Evolutionary conservation across 805 yeast genomes (phyloP), one percentile per base, ranked within the genome.

Genomic region (Candida qinlingensis): DNA sequence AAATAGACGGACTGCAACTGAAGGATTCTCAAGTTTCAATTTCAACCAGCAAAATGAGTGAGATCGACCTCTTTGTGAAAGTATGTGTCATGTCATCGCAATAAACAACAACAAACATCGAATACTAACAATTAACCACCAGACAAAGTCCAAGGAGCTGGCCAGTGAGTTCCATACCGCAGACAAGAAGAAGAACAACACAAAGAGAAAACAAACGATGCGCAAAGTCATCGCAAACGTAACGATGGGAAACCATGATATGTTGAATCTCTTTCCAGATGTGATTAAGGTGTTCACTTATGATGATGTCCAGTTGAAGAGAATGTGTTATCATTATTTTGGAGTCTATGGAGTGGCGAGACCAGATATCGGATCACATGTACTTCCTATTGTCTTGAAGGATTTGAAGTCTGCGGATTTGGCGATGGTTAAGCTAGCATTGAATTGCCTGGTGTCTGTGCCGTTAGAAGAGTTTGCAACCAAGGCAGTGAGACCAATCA

Each of bases 161-260:
- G 45, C 56, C 19, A 48, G 59, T 3, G 71, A 67, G 49, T 44
- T 67, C 11, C 67, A 68, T 33, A 58, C 54, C 37, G 53, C 61
- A 6, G 71, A 70, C 29, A 71, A 69, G 50, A 74, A 71, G 60
- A 73, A 72, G 56, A 60, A 63, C 27, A 61, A 57, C 4, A 48
- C 66, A n/a, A 70, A 65, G 53, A 63, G 63, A 42, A 79, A 76
- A 56, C 67, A 70, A 9, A 75, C 82, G 1, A 63, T 92, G 59
- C 83, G 83, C 63, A 86, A 85, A 59, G 76, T 89, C 29, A 73
- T 91, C 7, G 92, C 96, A 39, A 91, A 90, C 65, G 76, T 89
- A 65, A 84, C 95, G 6, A 74, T 89, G 66, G 89, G 90, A 44
- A 88, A 87, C 63, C 76, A 76, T 48, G 97, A 92, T 60, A 79